phyloP scores from a whole-genome alignment of 495 filamentous ascomycete genomes.

The Penicilliopsis zonata region DNA sequence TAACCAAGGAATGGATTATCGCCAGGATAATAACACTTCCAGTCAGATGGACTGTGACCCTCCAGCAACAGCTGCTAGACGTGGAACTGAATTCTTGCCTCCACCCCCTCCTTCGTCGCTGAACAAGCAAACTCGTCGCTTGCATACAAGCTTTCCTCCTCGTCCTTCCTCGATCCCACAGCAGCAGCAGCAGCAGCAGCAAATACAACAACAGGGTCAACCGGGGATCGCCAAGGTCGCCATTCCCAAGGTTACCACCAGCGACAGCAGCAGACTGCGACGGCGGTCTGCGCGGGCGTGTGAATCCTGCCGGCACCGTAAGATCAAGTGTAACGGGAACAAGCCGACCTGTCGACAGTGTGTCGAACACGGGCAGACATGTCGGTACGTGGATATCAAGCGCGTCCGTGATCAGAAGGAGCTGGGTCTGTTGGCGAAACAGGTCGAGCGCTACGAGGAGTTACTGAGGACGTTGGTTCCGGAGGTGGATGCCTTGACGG shows the following conservation, averaged over 20 bases:
- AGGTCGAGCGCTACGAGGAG: conserved; percentile 33
- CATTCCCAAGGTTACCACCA: background rate
- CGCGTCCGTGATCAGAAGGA: conserved; percentile 44
- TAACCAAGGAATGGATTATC: too few species aligned
- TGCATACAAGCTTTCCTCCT: too few species aligned
- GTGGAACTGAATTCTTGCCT: too few species aligned
- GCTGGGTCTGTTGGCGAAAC: conserved; percentile 23
- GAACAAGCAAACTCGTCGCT: too few species aligned
- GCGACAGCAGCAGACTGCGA: conserved; percentile 1
- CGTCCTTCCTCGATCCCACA: too few species aligned
- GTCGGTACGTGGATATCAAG: conserved; percentile 44
- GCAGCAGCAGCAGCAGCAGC: too few species aligned
- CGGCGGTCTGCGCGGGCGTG: conserved; percentile 45
- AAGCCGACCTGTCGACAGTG: conserved; percentile 44
- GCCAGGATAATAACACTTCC: too few species aligned
- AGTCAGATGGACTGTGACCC: too few species aligned
- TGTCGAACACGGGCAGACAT: conserved; percentile 30
- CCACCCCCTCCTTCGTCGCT: too few species aligned
- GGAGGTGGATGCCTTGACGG: conserved; percentile 16
- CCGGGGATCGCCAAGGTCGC: background rate
- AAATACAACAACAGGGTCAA: too few species aligned
- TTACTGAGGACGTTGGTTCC: conserved; percentile 23
- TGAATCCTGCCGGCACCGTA: conserved; percentile 60
- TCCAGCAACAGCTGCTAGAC: too few species aligned
- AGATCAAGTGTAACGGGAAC: conserved; percentile 48